Evolutionary conservation across 2,329 filamentous ascomycete genomes (phyloP), one percentile per base, ranked within the genome.

Genomic region (Trichoderma koningii): DNA sequence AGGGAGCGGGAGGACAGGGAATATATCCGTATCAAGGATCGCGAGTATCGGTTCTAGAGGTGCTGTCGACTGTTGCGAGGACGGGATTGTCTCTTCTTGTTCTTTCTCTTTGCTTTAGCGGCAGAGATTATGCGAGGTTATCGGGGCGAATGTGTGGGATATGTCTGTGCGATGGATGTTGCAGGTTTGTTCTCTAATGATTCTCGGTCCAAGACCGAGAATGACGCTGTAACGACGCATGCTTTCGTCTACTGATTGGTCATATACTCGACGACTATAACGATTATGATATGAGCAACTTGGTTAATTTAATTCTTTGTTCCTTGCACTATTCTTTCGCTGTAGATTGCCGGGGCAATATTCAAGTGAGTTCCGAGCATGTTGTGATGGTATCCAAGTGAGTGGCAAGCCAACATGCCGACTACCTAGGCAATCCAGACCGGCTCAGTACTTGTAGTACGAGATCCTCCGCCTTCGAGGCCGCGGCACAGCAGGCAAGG

Each of bases 1-100:
- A 48, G 63, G 51, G 70, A 70, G 65, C 66, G 63, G 19, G 68
- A 70, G 51, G 70, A 70, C 63, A 65, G 63, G 23, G 68, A 70
- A 14, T 61, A 56, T 21, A 66, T 71, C 9, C 62, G 56, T 19
- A 69, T 69, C 21, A 63, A 67, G 61, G 72, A 75, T 66, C 70
- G 70, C n/a, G 68, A 71, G 34, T 66, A 68, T 5, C 62, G 66
- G 5, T 59, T 65, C 3, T 55, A 65, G 10, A 63, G 65, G 4
- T 52, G 23, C 69, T 55, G 55, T 17, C 21, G 70, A 73, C 38
- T 66, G 7, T 34, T 19, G 64, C 45, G 14, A 7, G 12, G 2
- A 38, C 34, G 14, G 3, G 10, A 34, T 53, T 51, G 30, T 21
- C 3, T 2, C 28, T 47, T 44, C 1, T 28, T 34, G 30, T 34